These are phyloP conservation scores for Pleurotus pulmonarius DNA, from an alignment of 768 basidiomycete genomes.

Conservation along the genomic window DNA sequence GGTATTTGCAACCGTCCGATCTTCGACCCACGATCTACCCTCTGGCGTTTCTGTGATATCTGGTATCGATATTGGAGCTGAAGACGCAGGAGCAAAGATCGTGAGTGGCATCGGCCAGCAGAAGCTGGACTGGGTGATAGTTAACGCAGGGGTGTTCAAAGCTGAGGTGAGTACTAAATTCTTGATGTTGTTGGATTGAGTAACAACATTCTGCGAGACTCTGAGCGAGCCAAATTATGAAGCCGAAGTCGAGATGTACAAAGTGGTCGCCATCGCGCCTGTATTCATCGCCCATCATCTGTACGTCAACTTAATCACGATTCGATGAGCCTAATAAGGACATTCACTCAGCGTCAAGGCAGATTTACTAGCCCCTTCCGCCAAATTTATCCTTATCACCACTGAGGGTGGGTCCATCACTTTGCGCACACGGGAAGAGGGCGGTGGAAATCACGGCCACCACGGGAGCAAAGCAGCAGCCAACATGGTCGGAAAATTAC, in stretches of 20 bases:
- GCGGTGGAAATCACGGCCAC: constrained; percentile 46
- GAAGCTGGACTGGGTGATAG: constrained; percentile 29
- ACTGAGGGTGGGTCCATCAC: constrained; percentile 43
- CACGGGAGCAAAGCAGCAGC: constrained; percentile 45
- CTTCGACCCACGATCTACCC: constrained; percentile 21
- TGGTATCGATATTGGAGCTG: constrained; percentile 29
- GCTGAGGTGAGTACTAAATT: constrained; percentile 26
- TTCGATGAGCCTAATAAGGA: neutral
- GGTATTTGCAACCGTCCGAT: constrained; percentile 37
- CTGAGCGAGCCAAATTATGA: constrained; percentile 32
- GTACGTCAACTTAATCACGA: constrained; percentile 8
- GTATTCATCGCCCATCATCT: constrained; percentile 30
- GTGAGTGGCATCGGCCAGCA: constrained; percentile 27
- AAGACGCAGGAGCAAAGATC: constrained; percentile 30
- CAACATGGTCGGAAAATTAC: constrained; percentile 44
- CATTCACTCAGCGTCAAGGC: constrained; percentile 15
- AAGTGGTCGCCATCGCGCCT: constrained; percentile 38
- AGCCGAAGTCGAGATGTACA: constrained; percentile 43
- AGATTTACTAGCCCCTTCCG: constrained; percentile 19
- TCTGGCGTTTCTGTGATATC: constrained; percentile 30
- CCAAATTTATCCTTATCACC: constrained; percentile 39
- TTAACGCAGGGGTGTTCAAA: constrained; percentile 36
- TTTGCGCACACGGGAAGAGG: constrained; percentile 39
- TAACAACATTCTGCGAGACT: constrained; percentile 18
- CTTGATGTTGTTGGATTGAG: neutral